Evolutionary conservation across 139 green algal species (phyloP).

Genomic region (Chlorella sorokiniana): DNA sequence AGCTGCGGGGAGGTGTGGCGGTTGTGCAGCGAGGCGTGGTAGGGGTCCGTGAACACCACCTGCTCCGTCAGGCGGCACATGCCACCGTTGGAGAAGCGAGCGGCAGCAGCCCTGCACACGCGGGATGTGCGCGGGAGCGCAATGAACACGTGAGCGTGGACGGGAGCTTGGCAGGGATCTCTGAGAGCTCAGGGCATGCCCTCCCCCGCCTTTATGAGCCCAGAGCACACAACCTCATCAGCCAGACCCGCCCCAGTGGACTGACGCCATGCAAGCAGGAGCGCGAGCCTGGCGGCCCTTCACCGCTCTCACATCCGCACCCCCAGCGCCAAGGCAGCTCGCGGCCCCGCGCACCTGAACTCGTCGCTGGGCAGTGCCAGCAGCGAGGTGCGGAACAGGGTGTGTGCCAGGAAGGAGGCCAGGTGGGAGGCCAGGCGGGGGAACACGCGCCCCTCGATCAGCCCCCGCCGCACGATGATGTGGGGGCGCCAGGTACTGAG

Average conservation of each 20-base stretch:
- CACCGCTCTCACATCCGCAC: too few species aligned
- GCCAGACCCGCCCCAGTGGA: too few species aligned
- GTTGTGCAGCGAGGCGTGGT: slow-evolving; percentile 67
- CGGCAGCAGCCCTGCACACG: slow-evolving; percentile 44
- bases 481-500: slow-evolving; percentile 85
- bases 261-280: too few species aligned
- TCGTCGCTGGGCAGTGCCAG: slow-evolving; percentile 65
- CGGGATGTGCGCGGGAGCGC: too few species aligned
- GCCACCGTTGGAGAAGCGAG: slow-evolving; percentile 78
- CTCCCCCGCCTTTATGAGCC: too few species aligned
- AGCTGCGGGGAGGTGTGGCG: slow-evolving; percentile 84
- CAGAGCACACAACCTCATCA: too few species aligned
- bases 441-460: slow-evolving; percentile 75
- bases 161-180: too few species aligned
- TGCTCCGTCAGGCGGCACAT: slow-evolving; percentile 94
- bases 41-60: slow-evolving; percentile 94
- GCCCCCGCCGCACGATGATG: slow-evolving; percentile 80
- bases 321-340: too few species aligned
- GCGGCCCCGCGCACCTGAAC: slow-evolving; percentile 37
- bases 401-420: slow-evolving; percentile 76
- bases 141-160: too few species aligned
- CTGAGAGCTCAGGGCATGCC: too few species aligned
- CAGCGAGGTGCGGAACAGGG: slow-evolving; percentile 88
- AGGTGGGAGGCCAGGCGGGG: slow-evolving; percentile 76
- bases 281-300: too few species aligned